Base-by-base conservation (phyloP, 257 asterid genomes). In the Misopates orontium region DNA sequence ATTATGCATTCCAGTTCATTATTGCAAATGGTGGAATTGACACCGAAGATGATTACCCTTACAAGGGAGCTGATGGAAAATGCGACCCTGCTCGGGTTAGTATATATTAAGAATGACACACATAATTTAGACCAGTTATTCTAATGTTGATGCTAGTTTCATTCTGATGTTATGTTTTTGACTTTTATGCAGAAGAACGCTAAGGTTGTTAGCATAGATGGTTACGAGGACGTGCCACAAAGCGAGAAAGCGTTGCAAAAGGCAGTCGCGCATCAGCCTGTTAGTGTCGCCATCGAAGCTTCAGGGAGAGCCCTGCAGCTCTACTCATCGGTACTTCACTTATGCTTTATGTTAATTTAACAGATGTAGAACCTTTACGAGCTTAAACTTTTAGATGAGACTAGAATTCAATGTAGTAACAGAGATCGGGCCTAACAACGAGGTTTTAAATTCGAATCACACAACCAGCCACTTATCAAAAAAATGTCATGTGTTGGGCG, bases 231-330 rank as follows among this genome's bases (percentile, higher is more conserved):
- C 19, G 90, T 85, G 51, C 95, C 95, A 0, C 62, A 64, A 54
- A 64, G 75, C 39, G 98, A 88, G 85, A 83, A 69, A 62, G 84
- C 96, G 12, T 55, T 87, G 74, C 81, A 85, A 57, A 89, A 85
- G 79, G 96, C 98, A 0, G 94, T 89, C 4, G 87, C 95, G 4
- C 84, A 84, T 84, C 98, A 89, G n/a, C 98, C 96, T 8, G 83
- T 89, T 25, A 82, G 92, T 66, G 84, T 85, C 5, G 98, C 89
- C 0, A 91, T 89, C 55, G 98, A 91, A 73, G 98, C 95, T 22
- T 82, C 96, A 1, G 91, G 96, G 23, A 58, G 85, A 71, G 89
- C 93, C 50, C 75, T 91, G 56, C 98, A 91, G 15, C 85, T 73
- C 75, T 89, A 91, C 31, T 56, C 80, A 1, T 80, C 86, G 64